phyloP scores from a whole-genome alignment of 371 early-diverging fungal species.

The Phascolomyces articulosus region DNA sequence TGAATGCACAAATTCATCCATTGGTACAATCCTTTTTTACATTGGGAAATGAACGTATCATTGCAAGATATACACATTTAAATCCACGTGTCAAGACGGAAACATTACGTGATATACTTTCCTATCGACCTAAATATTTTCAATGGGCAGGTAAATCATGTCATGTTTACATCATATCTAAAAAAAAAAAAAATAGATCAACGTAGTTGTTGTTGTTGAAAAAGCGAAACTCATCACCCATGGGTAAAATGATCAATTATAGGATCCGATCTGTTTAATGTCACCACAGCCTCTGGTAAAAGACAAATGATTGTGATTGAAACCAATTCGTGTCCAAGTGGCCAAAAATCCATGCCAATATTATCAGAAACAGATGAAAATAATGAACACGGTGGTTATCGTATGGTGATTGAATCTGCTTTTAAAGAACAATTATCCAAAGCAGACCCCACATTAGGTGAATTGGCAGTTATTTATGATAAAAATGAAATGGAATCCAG shows the following conservation, averaged over 20 bases:
- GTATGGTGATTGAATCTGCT: constrained; percentile 77
- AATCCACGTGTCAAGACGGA: constrained; percentile 83
- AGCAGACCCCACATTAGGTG: constrained; percentile 76
- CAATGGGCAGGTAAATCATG: constrained; percentile 81
- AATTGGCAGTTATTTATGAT: constrained; percentile 87
- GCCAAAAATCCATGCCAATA: constrained; percentile 94
- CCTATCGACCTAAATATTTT: constrained; percentile 83
- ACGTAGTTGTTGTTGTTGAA: no score
- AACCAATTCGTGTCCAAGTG: constrained; percentile 95
- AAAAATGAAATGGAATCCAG: constrained; percentile 93
- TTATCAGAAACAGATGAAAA: constrained; percentile 81
- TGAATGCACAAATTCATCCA: constrained; percentile 91
- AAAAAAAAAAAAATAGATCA: no score
- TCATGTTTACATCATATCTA: no score
- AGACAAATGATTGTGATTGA: constrained; percentile 97
- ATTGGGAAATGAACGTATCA: constrained; percentile 89
- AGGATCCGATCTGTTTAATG: constrained; percentile 92
- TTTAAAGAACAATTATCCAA: constrained; percentile 75
- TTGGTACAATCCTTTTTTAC: constrained; percentile 87
- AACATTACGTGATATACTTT: constrained; percentile 64
- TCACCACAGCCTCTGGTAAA: constrained; percentile 84
- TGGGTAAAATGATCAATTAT: not conserved
- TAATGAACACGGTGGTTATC: constrained; percentile 76
- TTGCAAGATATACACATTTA: constrained; percentile 88
- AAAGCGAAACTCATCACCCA: no score